phyloP scores from a whole-genome alignment of 2,329 filamentous ascomycete genomes.

The Pseudocercospora fijiensis region DNA sequence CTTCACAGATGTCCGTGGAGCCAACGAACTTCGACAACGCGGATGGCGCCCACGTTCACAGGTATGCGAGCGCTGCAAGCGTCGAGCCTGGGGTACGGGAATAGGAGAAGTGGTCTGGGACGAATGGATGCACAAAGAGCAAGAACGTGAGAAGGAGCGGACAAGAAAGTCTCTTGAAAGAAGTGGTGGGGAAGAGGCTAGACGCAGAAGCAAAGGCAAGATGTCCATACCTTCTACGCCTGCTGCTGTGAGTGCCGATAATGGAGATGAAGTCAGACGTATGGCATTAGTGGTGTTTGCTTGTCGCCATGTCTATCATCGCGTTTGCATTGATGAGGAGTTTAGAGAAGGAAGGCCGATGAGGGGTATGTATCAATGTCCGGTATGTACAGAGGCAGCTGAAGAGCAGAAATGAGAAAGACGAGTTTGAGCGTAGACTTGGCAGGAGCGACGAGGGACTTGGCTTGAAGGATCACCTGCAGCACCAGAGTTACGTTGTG shows the following conservation, averaged over 20 bases:
- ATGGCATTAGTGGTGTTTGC: conserved; percentile 63
- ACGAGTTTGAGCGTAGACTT: neutral
- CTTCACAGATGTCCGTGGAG: conserved; percentile 76
- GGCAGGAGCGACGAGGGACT: neutral
- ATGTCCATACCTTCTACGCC: conserved; percentile 42
- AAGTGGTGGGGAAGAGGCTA: conserved; percentile 38
- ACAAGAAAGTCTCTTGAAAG: conserved; percentile 43
- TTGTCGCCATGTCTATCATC: conserved; percentile 70
- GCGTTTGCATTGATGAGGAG: conserved; percentile 61
- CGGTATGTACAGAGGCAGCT: conserved; percentile 32
- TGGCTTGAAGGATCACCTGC: neutral
- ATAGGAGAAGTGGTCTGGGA: conserved; percentile 75
- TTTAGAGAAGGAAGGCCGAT: conserved; percentile 25
- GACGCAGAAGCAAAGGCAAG: conserved; percentile 57
- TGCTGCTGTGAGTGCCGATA: conserved; percentile 38
- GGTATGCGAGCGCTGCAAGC: conserved; percentile 81
- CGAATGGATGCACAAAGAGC: conserved; percentile 68
- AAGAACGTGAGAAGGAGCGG: conserved; percentile 46
- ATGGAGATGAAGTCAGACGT: conserved; percentile 46
- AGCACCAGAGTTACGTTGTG: neutral
- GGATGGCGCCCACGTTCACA: conserved; percentile 89
- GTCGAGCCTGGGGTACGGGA: conserved; percentile 84
- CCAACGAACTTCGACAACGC: conserved; percentile 70
- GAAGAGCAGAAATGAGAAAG: neutral
- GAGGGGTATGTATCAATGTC: conserved; percentile 36